These are phyloP conservation scores for Apiospora marii DNA, from an alignment of 2,329 filamentous ascomycete genomes.

Conservation along the genomic window DNA sequence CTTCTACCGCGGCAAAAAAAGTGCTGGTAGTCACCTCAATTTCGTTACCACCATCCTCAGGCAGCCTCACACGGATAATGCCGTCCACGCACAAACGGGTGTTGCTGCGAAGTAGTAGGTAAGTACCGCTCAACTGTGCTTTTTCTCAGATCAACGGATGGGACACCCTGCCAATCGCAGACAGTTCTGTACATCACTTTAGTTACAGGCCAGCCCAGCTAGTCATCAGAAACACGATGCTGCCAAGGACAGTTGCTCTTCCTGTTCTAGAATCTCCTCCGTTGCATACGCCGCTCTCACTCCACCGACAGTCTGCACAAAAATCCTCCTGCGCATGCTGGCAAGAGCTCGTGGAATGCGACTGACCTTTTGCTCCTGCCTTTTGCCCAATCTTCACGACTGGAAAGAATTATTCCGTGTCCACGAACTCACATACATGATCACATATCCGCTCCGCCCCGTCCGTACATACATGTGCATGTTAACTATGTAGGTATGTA, in stretches of 20 bases:
- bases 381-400: background rate
- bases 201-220: constrained; percentile 17
- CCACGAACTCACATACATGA: constrained; percentile 18
- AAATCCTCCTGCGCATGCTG: background rate
- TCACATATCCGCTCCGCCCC: background rate
- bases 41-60: background rate
- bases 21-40: background rate
- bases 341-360: background rate
- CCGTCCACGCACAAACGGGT: background rate
- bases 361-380: background rate
- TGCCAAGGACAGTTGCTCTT: background rate
- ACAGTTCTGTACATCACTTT: constrained; percentile 2
- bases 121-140: background rate
- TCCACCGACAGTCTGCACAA: background rate
- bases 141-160: background rate
- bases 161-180: constrained; percentile 14
- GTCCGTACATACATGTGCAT: constrained; percentile 3
- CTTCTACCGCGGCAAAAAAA: background rate
- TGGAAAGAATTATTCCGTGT: constrained; percentile 12
- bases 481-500: background rate
- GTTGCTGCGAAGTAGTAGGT: background rate
- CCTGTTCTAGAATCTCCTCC: constrained; percentile 17
- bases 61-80: constrained; percentile 17
- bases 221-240: constrained; percentile 20
- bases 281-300: constrained; percentile 7